Base-by-base conservation (phyloP, 2,329 filamentous ascomycete genomes). In the Exophiala mesophila region DNA sequence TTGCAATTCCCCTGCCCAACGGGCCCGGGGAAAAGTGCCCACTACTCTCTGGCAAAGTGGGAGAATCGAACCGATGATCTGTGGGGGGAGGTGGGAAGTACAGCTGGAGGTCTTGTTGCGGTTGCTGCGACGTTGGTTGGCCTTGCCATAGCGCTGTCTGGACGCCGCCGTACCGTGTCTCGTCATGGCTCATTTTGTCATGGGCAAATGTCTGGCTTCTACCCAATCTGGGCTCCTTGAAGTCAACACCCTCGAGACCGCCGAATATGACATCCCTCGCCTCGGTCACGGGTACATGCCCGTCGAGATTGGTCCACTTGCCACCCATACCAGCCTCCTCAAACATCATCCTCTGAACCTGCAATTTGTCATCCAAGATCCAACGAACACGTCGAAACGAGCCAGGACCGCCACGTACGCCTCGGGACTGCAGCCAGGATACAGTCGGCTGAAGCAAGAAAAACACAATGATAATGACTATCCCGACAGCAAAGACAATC, bases 301-400 rank as follows among this genome's bases (percentile, higher is more conserved):
- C 19, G 21, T 35, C 39, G 18, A 41, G 32, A 16, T 41, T 35
- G 3, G 32, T 41, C 39, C 39, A 41, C 20, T 7, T 21, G n/a
- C 39, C 39, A 32, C 38, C 38, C 38, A 55, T 47, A 9, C 49
- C 49, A 12, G 48, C 48, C 19, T 47, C 55, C 29, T 56, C 50
- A 32, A 47, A 56, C 19, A 50, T 45, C 36, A 57, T 32, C 3
- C 55, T 39, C 28, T 58, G 55, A 7, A 58, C 29, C 41, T 58
- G 55, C 16, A 56, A 30, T 30, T 52, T 56, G 18, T 50, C 52
- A 21, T 55, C 51, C 16, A 53, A 12, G 1, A 45, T 37, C 54
- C 54, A 58, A 21, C 53, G 32, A 13, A 50, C 18, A 2, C 49
- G 30, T 15, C 50, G 44, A 29, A 45, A 51, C 3, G 34, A 18